Conservation (phyloP, 306 rosid genomes). For the Vachellia collinsii region DNA sequence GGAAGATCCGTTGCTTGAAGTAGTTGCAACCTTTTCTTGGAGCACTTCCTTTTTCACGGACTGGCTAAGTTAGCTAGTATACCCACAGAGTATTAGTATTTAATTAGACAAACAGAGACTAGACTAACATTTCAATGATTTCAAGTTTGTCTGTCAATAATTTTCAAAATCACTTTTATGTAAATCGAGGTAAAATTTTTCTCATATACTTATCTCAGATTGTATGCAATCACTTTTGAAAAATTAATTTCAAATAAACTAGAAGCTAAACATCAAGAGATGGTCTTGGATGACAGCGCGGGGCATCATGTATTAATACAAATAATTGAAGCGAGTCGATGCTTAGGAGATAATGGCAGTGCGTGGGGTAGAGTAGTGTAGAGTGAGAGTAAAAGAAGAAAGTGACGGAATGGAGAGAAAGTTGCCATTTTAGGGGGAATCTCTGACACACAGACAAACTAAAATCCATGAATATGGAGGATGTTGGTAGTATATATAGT, state of each 20-base stretch:
- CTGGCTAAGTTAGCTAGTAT: background rate
- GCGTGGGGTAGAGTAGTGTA: background rate
- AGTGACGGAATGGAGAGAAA: background rate
- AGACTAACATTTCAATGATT: background rate
- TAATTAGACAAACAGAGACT: background rate
- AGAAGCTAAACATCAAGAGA: background rate
- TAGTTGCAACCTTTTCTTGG: background rate
- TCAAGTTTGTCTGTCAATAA: no score
- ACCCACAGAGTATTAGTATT: no score
- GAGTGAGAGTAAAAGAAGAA: background rate
- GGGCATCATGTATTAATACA: background rate
- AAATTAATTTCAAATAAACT: no score
- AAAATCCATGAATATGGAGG: background rate
- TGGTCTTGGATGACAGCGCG: background rate
- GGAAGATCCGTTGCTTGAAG: constrained; percentile 5
- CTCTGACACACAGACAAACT: constrained; percentile 3
- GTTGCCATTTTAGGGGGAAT: constrained; percentile 10
- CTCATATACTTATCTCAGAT: no score
- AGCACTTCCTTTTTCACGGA: background rate
- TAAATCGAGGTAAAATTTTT: no score
- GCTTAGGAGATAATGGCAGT: background rate
- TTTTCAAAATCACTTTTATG: no score
- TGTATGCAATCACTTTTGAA: no score
- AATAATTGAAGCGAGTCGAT: background rate
- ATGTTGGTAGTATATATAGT: background rate